These are phyloP conservation scores for Talaromyces nanjingensis DNA, from an alignment of 495 filamentous ascomycete species.

Conservation along the genomic window DNA sequence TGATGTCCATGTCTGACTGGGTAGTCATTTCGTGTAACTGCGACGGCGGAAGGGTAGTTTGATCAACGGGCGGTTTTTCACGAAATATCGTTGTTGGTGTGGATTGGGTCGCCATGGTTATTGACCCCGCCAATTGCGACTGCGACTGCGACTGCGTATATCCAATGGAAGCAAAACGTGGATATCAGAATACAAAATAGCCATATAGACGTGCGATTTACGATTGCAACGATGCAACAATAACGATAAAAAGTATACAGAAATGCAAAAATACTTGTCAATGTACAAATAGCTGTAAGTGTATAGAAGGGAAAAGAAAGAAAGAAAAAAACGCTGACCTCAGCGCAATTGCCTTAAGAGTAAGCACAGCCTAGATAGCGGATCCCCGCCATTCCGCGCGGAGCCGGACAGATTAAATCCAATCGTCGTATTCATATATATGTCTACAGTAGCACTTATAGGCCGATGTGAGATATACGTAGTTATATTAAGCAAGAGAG, in stretches of 20 bases:
- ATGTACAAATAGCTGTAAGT: too few species aligned
- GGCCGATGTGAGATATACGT: too few species aligned
- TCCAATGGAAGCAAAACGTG: neutral
- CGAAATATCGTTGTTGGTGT: neutral
- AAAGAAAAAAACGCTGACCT: neutral
- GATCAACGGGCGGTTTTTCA: neutral
- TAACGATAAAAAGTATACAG: neutral
- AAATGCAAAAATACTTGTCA: neutral
- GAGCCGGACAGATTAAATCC: neutral
- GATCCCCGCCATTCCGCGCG: conserved; percentile 1
- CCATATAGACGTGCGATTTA: neutral
- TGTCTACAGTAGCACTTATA: too few species aligned
- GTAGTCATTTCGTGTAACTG: neutral
- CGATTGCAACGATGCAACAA: neutral
- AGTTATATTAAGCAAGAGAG: too few species aligned
- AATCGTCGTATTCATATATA: too few species aligned
- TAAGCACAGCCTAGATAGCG: conserved; percentile 1
- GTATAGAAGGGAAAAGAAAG: neutral
- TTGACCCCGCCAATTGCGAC: neutral
- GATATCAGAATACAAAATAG: neutral
- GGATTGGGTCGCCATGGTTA: neutral
- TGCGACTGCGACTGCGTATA: neutral
- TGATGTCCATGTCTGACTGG: neutral
- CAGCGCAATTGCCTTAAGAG: neutral
- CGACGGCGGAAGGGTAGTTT: neutral